These are phyloP conservation scores for Populus deltoides DNA, from an alignment of 345 rosid genomes.

Conservation along the genomic window DNA sequence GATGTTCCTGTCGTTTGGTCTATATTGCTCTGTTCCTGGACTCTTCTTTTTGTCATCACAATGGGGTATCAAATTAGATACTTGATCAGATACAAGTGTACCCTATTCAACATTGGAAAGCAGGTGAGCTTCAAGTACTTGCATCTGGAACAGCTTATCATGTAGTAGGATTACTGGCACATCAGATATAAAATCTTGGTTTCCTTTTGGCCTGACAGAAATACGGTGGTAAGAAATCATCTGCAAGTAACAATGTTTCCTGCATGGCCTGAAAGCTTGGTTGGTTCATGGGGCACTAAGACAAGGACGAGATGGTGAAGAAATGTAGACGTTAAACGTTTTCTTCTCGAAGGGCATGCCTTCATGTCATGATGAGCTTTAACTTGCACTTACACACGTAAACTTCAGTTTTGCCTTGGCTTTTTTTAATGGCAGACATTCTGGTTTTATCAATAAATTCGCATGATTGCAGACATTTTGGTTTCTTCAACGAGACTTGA, in stretches of 20 bases:
- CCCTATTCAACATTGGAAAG: conserved; percentile 69
- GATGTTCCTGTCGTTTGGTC: conserved; percentile 94
- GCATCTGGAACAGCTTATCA: neutral
- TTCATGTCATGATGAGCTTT: conserved; percentile 27
- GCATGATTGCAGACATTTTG: too few relatives aligned
- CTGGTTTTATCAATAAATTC: too few relatives aligned
- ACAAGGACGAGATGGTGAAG: conserved; percentile 3
- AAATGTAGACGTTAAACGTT: conserved; percentile 20
- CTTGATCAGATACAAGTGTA: conserved; percentile 84
- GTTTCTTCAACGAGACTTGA: too few relatives aligned
- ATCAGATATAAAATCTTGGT: neutral
- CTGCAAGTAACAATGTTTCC: conserved; percentile 51
- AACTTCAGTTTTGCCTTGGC: conserved; percentile 21
- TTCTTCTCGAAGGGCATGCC: conserved; percentile 12
- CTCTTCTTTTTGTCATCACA: conserved; percentile 67
- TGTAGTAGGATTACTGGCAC: too few relatives aligned
- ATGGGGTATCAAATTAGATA: conserved; percentile 79
- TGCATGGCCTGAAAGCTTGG: conserved; percentile 44
- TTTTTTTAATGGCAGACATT: conserved; percentile 5
- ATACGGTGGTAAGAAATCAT: conserved; percentile 50
- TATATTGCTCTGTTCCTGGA: conserved; percentile 71
- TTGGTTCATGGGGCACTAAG: conserved; percentile 15
- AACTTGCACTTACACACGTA: conserved; percentile 22
- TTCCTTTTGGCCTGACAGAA: conserved; percentile 26
- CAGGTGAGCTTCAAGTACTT: conserved; percentile 42